Conservation (phyloP, 805 yeast species). For the Tetrapisispora pingtungensis region DNA sequence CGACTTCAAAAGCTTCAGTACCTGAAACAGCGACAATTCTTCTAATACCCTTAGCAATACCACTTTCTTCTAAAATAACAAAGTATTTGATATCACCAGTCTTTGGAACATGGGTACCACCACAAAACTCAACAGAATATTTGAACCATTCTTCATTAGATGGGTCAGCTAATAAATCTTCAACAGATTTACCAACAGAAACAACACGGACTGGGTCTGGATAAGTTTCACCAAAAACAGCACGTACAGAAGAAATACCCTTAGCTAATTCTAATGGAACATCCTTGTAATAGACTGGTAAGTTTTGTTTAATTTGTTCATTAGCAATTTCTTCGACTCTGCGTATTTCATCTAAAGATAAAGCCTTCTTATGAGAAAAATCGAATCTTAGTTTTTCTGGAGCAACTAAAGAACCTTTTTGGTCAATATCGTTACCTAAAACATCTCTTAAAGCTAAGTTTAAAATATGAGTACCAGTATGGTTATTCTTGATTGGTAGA, state of each 20-base stretch:
- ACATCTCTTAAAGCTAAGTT: slow-evolving; percentile 82
- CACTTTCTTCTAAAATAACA: slow-evolving; percentile 85
- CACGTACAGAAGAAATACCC: slow-evolving; percentile 77
- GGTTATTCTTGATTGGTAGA: slow-evolving; percentile 94
- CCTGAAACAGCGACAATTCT: slow-evolving; percentile 98
- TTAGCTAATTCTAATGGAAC: slow-evolving; percentile 67
- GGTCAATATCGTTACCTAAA: slow-evolving; percentile 82
- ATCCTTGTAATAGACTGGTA: slow-evolving; percentile 71
- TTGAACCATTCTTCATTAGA: slow-evolving; percentile 62
- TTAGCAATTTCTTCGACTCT: slow-evolving; percentile 69
- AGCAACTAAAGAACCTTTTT: slow-evolving; percentile 93
- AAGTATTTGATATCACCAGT: slow-evolving; percentile 91
- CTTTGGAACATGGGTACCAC: slow-evolving; percentile 93
- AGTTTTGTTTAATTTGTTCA: slow-evolving; percentile 58
- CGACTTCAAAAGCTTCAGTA: slow-evolving; percentile 79
- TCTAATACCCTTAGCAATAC: slow-evolving; percentile 97
- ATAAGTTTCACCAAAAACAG: slow-evolving; percentile 97
- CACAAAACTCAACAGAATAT: slow-evolving; percentile 90
- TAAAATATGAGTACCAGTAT: slow-evolving; percentile 94
- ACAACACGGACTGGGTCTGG: slow-evolving; percentile 99
- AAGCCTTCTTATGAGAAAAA: slow-evolving; percentile 84
- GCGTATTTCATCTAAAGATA: slow-evolving; percentile 58
- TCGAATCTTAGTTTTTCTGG: slow-evolving; percentile 94
- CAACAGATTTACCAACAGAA: slow-evolving; percentile 85
- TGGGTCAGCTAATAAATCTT: slow-evolving; percentile 67